phyloP scores from a whole-genome alignment of 176 grass and related monocot genomes.

The Rhynchospora pubera region DNA sequence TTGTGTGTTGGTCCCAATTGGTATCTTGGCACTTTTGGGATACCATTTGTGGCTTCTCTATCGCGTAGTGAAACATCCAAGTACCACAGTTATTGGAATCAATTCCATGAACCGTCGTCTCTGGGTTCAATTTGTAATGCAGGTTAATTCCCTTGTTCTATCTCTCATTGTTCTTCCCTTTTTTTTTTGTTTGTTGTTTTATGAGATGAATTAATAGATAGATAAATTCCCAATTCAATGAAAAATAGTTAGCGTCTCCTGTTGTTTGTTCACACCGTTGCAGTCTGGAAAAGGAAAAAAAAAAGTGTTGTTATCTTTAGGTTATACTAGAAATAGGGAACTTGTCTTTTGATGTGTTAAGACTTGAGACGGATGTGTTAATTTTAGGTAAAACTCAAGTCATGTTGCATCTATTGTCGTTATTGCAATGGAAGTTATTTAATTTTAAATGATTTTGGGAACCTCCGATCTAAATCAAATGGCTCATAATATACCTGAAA shows the following conservation, averaged over 20 bases:
- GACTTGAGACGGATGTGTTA: no score
- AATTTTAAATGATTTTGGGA: not conserved
- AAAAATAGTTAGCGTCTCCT: not conserved
- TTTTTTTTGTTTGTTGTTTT: not conserved
- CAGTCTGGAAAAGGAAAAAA: not conserved
- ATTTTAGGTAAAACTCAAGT: not conserved
- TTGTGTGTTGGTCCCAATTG: constrained; percentile 53
- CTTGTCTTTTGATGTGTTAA: not conserved
- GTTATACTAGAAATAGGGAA: not conserved
- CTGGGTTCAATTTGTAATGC: constrained; percentile 62
- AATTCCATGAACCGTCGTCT: constrained; percentile 50
- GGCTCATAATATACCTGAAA: not conserved
- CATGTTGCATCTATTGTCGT: not conserved
- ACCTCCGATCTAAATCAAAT: not conserved
- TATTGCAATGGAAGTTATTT: not conserved
- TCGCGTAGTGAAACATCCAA: constrained; percentile 38
- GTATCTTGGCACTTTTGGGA: constrained; percentile 35
- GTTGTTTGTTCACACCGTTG: not conserved
- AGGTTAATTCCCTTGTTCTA: constrained; percentile 18
- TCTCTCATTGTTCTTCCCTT: not conserved
- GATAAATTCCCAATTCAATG: not conserved
- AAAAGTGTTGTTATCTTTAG: not conserved
- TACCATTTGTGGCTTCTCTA: constrained; percentile 77
- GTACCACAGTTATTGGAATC: constrained; percentile 58
- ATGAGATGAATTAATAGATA: not conserved